Evolutionary conservation across 2,329 filamentous ascomycete species (phyloP).

Genomic region (Ceratocystis variospora): DNA sequence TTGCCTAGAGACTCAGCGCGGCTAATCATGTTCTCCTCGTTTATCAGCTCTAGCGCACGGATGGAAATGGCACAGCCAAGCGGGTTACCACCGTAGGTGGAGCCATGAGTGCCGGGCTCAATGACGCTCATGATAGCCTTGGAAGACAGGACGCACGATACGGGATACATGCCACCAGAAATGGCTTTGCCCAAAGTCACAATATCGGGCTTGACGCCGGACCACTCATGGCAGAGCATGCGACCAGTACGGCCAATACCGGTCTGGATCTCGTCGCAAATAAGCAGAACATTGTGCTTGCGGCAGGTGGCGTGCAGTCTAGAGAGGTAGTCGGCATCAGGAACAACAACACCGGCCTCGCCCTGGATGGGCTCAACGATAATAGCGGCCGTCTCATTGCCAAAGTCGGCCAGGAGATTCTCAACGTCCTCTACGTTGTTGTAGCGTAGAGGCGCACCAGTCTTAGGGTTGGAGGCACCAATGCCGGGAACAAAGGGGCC

Average conservation of each 20-base stretch:
- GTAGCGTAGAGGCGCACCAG: slow-evolving; percentile 64
- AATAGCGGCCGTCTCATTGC: slow-evolving; percentile 78
- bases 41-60: slow-evolving; percentile 80
- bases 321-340: slow-evolving; percentile 73
- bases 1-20: slow-evolving; percentile 69
- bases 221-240: slow-evolving; percentile 90
- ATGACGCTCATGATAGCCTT: slow-evolving; percentile 91
- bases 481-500: slow-evolving; percentile 88
- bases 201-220: slow-evolving; percentile 86
- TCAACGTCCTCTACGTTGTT: slow-evolving; percentile 74
- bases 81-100: slow-evolving; percentile 96
- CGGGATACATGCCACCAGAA: slow-evolving; percentile 97
- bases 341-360: slow-evolving; percentile 91
- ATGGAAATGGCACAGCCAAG: slow-evolving; percentile 92
- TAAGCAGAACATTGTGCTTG: slow-evolving; percentile 88
- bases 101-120: slow-evolving; percentile 92
- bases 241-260: slow-evolving; percentile 90
- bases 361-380: slow-evolving; percentile 95
- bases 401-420: slow-evolving; percentile 63
- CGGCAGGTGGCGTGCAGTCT: slow-evolving; percentile 75
- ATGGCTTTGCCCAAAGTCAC: slow-evolving; percentile 95
- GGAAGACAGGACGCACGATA: slow-evolving; percentile 76
- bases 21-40: slow-evolving; percentile 78
- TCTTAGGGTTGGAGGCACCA: slow-evolving; percentile 61
- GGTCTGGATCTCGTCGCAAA: slow-evolving; percentile 97